These are phyloP conservation scores for Orbilia ellipsospora DNA, from an alignment of 2,329 filamentous ascomycete species.

Conservation along the genomic window DNA sequence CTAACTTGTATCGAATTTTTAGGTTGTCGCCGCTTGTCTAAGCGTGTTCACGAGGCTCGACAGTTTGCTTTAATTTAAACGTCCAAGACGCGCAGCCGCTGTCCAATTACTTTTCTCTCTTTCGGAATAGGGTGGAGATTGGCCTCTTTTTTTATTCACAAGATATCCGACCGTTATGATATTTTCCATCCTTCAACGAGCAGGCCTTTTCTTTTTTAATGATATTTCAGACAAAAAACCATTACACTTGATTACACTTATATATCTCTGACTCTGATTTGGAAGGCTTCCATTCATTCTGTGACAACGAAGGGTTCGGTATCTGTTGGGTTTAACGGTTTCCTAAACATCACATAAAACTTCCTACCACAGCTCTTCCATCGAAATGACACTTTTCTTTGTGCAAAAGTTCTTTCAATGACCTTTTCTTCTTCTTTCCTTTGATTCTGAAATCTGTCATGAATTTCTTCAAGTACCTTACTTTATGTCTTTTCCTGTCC, in stretches of 20 bases:
- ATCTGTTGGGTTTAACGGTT: background rate
- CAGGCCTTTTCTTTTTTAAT: constrained; percentile 49
- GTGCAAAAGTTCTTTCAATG: constrained; percentile 9
- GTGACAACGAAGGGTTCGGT: constrained; percentile 1
- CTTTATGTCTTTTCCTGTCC: background rate
- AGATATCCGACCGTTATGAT: constrained; percentile 44
- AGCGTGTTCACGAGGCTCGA: constrained; percentile 98
- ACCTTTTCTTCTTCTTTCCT: background rate
- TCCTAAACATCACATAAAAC: background rate
- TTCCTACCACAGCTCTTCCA: background rate
- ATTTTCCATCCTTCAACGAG: constrained; percentile 35
- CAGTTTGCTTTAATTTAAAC: constrained; percentile 77
- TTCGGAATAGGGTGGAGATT: constrained; percentile 9
- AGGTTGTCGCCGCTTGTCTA: constrained; percentile 91
- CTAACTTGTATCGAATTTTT: constrained; percentile 6
- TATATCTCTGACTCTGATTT: background rate
- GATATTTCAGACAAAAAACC: constrained; percentile 14
- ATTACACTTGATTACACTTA: constrained; percentile 29
- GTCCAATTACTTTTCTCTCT: constrained; percentile 10
- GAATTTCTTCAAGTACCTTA: background rate
- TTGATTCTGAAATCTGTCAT: constrained; percentile 5
- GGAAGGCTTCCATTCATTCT: constrained; percentile 17
- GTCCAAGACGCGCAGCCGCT: too few relatives aligned
- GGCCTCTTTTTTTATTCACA: constrained; percentile 8
- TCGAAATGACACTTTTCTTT: background rate